Conservation (phyloP, 352 stramenopile genomes). For the Blastocystis sp. region DNA sequence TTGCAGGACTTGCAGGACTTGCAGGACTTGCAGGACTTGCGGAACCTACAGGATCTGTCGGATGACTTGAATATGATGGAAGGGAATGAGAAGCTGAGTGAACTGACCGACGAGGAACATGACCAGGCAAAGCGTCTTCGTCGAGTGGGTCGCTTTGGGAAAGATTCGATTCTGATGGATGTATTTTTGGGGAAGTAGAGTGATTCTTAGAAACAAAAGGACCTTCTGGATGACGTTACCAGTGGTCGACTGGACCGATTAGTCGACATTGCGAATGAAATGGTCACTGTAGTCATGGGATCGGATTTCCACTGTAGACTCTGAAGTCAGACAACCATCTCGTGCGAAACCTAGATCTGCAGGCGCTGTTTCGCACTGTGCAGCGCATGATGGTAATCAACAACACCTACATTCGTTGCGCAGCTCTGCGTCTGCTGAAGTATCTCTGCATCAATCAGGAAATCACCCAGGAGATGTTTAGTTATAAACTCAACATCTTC, state of each 20-base stretch:
- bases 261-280: not conserved
- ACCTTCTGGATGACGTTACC: not conserved
- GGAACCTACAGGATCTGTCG: too few relatives aligned
- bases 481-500: constrained; percentile 29
- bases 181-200: not conserved
- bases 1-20: too few relatives aligned
- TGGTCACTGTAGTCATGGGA: not conserved
- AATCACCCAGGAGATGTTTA: constrained; percentile 13
- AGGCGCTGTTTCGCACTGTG: not conserved
- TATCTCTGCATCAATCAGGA: constrained; percentile 16
- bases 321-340: not conserved
- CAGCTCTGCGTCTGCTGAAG: constrained; percentile 13
- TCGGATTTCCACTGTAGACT: not conserved
- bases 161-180: not conserved
- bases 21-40: too few relatives aligned
- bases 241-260: not conserved
- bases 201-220: not conserved
- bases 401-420: not conserved
- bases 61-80: not conserved
- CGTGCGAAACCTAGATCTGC: not conserved
- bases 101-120: not conserved
- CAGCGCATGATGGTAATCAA: constrained; percentile 8
- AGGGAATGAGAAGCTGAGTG: not conserved
- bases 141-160: constrained; percentile 18
- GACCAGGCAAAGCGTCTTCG: not conserved